Percentiles rank a stretch among this genome's conserved stretches.
Evolutionary conservation across 306 rosid genomes (phyloP).

Genomic region (Senna tora): DNA sequence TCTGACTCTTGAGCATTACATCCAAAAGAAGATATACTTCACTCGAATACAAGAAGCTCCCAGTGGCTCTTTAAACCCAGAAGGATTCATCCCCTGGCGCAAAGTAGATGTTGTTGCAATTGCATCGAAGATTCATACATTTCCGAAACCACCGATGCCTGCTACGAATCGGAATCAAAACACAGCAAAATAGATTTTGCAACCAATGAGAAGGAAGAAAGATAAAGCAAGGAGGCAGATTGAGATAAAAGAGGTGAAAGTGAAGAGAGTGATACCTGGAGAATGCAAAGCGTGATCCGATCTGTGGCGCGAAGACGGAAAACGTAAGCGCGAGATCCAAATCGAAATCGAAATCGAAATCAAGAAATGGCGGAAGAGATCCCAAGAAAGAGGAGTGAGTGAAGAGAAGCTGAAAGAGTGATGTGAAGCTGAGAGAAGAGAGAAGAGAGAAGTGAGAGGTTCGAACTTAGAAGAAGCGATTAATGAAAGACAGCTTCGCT

Average conservation of each 20-base stretch:
- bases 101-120: conserved; percentile 15
- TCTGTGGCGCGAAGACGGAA: conserved; percentile 4
- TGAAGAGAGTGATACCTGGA: neutral
- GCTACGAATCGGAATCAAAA: neutral
- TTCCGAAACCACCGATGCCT: neutral
- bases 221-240: neutral
- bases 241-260: neutral
- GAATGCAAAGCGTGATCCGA: conserved; percentile 22
- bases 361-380: neutral
- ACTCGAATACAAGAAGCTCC: conserved; percentile 17
- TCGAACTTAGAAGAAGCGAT: conserved; percentile 24
- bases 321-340: neutral
- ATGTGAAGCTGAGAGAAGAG: neutral
- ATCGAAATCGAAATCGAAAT: too few relatives aligned
- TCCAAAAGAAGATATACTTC: conserved; percentile 6
- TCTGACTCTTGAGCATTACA: neutral
- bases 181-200: neutral
- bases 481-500: too few relatives aligned
- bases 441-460: neutral
- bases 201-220: neutral
- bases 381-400: neutral
- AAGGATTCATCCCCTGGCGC: conserved; percentile 5
- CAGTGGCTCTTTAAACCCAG: conserved; percentile 7
- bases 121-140: conserved; percentile 13
- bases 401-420: neutral